phyloP scores from a whole-genome alignment of 768 basidiomycete species.

The Tylopilus rubrobrunneus region DNA sequence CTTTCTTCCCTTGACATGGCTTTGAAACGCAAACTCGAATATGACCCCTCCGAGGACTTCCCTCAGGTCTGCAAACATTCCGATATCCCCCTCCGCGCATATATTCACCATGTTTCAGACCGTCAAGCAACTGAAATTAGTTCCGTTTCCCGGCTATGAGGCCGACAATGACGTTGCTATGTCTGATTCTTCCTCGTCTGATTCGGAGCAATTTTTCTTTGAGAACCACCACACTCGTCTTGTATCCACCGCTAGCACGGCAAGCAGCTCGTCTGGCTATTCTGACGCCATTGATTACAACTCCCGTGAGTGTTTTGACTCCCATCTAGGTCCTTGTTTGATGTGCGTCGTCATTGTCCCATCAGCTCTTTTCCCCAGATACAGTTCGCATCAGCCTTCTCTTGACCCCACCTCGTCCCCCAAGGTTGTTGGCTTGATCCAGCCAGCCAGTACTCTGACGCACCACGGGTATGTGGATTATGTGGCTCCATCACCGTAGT shows the following conservation, averaged over 20 bases:
- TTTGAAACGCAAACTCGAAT: slow-evolving; percentile 72
- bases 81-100: slow-evolving; percentile 11
- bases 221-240: slow-evolving; percentile 57
- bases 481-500: background rate
- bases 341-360: background rate
- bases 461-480: slow-evolving; percentile 66
- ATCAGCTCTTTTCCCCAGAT: slow-evolving; percentile 50
- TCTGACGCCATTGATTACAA: slow-evolving; percentile 44
- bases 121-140: slow-evolving; percentile 67
- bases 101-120: slow-evolving; percentile 35
- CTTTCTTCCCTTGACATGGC: slow-evolving; percentile 45
- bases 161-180: slow-evolving; percentile 66
- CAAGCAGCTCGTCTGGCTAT: slow-evolving; percentile 42
- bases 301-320: slow-evolving; percentile 42
- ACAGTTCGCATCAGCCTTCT: slow-evolving; percentile 60
- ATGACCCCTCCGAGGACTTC: slow-evolving; percentile 50
- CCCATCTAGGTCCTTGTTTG: background rate
- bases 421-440: slow-evolving; percentile 57
- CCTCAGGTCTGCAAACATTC: slow-evolving; percentile 39
- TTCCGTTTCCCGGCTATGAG: slow-evolving; percentile 69
- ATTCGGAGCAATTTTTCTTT: slow-evolving; percentile 55
- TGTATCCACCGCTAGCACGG: slow-evolving; percentile 61
- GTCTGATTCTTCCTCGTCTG: slow-evolving; percentile 52
- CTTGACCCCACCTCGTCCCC: slow-evolving; percentile 47
- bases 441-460: slow-evolving; percentile 54